phyloP scores from a whole-genome alignment of 768 basidiomycete genomes.

The Tricholoma bakamatsutake region DNA sequence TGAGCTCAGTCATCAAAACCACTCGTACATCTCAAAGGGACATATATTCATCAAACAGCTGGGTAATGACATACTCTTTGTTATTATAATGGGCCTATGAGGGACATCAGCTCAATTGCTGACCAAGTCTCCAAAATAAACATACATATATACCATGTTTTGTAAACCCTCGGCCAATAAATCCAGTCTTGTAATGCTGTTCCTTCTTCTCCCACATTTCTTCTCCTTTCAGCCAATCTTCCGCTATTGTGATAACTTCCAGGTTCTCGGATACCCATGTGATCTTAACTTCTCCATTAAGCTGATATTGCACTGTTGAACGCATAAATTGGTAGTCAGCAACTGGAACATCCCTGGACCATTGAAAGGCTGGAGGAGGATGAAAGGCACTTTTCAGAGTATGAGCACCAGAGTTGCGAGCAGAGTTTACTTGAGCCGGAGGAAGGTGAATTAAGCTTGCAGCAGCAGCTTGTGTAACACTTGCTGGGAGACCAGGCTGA shows the following conservation, averaged over 20 bases:
- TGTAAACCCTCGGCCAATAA: constrained; percentile 4
- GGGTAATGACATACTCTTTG: constrained; percentile 7
- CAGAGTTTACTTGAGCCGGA: not conserved
- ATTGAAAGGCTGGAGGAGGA: not conserved
- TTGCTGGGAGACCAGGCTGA: not conserved
- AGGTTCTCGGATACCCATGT: not conserved
- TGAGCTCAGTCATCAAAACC: not conserved
- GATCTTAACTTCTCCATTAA: not conserved
- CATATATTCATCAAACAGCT: constrained; percentile 2
- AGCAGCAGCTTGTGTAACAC: not conserved
- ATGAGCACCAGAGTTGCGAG: not conserved
- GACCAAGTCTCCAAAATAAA: not conserved
- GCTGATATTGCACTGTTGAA: not conserved
- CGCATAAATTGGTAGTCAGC: not conserved
- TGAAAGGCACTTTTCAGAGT: not conserved
- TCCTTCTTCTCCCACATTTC: not conserved
- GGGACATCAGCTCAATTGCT: not conserved
- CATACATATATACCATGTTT: constrained; percentile 10
- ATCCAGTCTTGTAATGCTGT: constrained; percentile 2
- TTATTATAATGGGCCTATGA: constrained; percentile 5
- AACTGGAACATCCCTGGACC: not conserved
- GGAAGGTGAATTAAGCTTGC: not conserved
- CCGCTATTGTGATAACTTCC: not conserved
- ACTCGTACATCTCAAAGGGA: not conserved
- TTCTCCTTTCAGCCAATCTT: not conserved